Evolutionary conservation across 2,329 filamentous ascomycete genomes (phyloP).

Genomic region (Phoma herbarum): DNA sequence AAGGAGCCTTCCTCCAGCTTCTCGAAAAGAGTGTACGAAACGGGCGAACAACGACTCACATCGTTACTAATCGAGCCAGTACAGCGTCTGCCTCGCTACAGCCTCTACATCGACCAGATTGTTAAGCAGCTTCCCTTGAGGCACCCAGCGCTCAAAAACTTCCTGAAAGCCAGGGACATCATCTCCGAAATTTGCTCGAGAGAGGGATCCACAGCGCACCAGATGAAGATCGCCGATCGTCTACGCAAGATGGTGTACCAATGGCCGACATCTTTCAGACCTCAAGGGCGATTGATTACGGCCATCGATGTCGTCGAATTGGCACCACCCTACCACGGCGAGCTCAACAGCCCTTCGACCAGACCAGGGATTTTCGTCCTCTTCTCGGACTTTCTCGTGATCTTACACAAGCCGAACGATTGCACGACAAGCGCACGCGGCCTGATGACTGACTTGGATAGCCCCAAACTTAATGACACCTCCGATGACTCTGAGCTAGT

Average conservation of each 20-base stretch:
- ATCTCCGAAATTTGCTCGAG: conserved; percentile 97
- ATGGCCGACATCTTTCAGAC: conserved; percentile 77
- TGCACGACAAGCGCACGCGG: conserved; percentile 75
- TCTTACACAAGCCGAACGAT: conserved; percentile 74
- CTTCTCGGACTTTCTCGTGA: conserved; percentile 81
- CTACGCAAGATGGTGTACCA: conserved; percentile 78
- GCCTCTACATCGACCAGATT: conserved; percentile 95
- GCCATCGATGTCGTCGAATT: conserved; percentile 84
- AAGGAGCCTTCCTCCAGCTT: conserved; percentile 82
- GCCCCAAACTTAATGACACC: conserved; percentile 63
- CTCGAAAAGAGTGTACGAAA: conserved; percentile 78
- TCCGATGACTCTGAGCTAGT: conserved; percentile 66
- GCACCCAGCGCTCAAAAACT: conserved; percentile 81
- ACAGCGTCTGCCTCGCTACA: conserved; percentile 92
- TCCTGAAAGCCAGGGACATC: conserved; percentile 90
- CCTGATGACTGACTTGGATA: conserved; percentile 84
- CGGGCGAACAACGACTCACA: conserved; percentile 88
- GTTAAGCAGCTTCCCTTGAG: conserved; percentile 83
- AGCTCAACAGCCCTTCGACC: conserved; percentile 56
- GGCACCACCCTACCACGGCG: conserved; percentile 71
- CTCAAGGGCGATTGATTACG: conserved; percentile 79
- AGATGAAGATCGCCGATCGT: conserved; percentile 76
- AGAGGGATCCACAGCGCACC: conserved; percentile 74
- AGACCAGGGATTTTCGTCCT: conserved; percentile 76
- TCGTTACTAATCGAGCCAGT: conserved; percentile 96